Percentiles rank a stretch among this genome's conserved stretches.
phyloP scores from a whole-genome alignment of 192 early-diverging fungal genomes.

The Entophlyctis luteolus region DNA sequence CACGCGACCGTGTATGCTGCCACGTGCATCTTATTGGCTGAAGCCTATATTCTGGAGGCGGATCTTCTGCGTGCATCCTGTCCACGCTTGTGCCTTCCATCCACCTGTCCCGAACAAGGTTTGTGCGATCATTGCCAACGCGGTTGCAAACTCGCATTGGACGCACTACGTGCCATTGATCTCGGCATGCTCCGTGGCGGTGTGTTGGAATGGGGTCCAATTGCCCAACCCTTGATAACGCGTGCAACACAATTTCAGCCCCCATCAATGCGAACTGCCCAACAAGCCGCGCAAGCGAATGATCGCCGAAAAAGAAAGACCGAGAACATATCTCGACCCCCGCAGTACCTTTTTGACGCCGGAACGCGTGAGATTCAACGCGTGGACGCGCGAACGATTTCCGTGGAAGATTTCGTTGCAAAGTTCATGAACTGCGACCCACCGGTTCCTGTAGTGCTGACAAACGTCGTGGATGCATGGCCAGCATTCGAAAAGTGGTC shows the following conservation, averaged over 20 bases:
- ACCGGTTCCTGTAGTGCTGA: constrained; percentile 41
- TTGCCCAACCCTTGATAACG: constrained; percentile 1
- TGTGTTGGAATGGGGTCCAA: constrained; percentile 10
- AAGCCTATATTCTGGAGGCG: not conserved
- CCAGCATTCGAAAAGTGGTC: constrained; percentile 52
- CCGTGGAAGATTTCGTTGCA: constrained; percentile 6
- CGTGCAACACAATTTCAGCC: not conserved
- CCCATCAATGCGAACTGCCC: not conserved
- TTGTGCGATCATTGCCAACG: not conserved
- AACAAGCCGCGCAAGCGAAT: not conserved
- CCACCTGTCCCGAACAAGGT: not conserved
- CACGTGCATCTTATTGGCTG: not conserved
- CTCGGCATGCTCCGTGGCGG: constrained; percentile 18
- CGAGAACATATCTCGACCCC: not conserved
- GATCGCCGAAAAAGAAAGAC: not conserved
- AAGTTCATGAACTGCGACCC: constrained; percentile 21
- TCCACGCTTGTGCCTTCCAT: not conserved
- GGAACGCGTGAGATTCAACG: constrained; percentile 4
- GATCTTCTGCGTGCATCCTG: not conserved
- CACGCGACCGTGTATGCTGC: not conserved
- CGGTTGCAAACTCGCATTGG: not conserved
- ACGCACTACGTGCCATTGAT: constrained; percentile 21
- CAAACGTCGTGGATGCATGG: constrained; percentile 60
- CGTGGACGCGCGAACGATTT: constrained; percentile 17
- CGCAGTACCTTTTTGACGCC: not conserved